A percentile compares a stretch with the other conserved stretches of the same genome.
phyloP scores from a whole-genome alignment of 2,329 filamentous ascomycete species.

The Teratosphaeria epicoccoides region DNA sequence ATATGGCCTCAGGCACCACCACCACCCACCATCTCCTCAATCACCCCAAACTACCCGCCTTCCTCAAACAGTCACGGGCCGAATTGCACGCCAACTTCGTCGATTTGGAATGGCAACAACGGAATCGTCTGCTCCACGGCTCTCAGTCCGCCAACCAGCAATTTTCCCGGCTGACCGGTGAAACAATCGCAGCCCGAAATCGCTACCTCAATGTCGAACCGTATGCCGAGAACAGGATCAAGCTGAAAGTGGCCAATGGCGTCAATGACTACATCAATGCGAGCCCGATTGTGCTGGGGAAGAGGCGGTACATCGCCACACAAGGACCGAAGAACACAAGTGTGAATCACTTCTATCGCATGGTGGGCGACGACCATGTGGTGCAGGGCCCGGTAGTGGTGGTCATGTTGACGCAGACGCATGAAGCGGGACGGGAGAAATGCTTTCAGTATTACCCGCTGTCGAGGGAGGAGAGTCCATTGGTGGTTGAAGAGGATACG shows the following conservation, averaged over 20 bases:
- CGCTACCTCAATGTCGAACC: constrained; percentile 85
- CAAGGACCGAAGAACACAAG: constrained; percentile 69
- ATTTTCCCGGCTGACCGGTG: constrained; percentile 49
- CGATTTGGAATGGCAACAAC: constrained; percentile 51
- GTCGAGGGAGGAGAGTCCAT: constrained; percentile 16
- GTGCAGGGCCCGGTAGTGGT: constrained; percentile 58
- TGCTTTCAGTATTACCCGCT: constrained; percentile 72
- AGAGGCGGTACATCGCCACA: constrained; percentile 72
- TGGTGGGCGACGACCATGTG: constrained; percentile 54
- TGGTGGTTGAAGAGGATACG: constrained; percentile 14
- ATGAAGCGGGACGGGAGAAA: constrained; percentile 68
- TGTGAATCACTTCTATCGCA: constrained; percentile 81
- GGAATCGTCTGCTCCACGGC: constrained; percentile 41
- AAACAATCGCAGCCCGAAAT: constrained; percentile 55
- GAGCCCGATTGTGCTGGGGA: constrained; percentile 34
- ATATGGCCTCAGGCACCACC: not conserved
- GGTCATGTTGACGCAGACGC: constrained; percentile 86
- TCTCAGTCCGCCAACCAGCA: constrained; percentile 28
- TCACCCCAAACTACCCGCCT: not conserved
- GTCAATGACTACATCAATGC: constrained; percentile 45
- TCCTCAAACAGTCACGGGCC: constrained; percentile 17
- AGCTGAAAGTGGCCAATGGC: constrained; percentile 59
- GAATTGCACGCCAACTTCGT: constrained; percentile 51
- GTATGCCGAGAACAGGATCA: constrained; percentile 77
- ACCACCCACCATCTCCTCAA: not conserved